A percentile compares a stretch with the other conserved stretches of the same genome.
Evolutionary conservation across 306 rosid species (phyloP).

Genomic region (Quercus gilva): DNA sequence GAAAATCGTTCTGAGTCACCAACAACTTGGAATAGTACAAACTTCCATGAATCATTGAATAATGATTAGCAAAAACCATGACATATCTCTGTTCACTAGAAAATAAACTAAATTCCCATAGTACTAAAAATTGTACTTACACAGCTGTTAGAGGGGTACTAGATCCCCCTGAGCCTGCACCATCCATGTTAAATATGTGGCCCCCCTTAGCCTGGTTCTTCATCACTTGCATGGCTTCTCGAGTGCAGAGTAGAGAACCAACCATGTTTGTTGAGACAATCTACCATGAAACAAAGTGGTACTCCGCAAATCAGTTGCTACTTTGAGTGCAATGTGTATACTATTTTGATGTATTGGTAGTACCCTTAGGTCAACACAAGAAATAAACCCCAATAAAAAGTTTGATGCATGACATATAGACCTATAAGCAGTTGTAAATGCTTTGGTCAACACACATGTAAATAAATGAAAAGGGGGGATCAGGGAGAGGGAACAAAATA

Average conservation of each 20-base stretch:
- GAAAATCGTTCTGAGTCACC: constrained; percentile 26
- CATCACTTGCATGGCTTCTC: constrained; percentile 87
- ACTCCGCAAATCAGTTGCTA: constrained; percentile 1
- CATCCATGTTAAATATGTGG: constrained; percentile 94
- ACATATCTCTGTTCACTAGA: not conserved
- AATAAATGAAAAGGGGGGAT: not conserved
- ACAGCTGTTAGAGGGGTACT: constrained; percentile 96
- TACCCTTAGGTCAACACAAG: not conserved
- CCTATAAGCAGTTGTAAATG: not conserved
- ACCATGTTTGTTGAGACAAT: constrained; percentile 94
- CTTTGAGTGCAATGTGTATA: not conserved
- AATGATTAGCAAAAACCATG: not conserved
- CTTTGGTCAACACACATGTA: not conserved
- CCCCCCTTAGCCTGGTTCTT: constrained; percentile 69
- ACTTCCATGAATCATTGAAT: constrained; percentile 10
- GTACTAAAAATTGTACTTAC: constrained; percentile 44
- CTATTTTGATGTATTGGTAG: not conserved
- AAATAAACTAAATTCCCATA: constrained; percentile 13
- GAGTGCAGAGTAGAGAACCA: constrained; percentile 87
- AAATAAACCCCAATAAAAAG: not conserved
- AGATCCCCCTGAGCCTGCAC: constrained; percentile 96
- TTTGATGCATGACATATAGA: not conserved
- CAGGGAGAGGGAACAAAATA: too few relatives aligned
- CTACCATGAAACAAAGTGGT: constrained; percentile 32
- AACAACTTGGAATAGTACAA: not conserved